phyloP scores from a whole-genome alignment of 805 yeast species.

The Metschnikowia chrysomelidarum region DNA sequence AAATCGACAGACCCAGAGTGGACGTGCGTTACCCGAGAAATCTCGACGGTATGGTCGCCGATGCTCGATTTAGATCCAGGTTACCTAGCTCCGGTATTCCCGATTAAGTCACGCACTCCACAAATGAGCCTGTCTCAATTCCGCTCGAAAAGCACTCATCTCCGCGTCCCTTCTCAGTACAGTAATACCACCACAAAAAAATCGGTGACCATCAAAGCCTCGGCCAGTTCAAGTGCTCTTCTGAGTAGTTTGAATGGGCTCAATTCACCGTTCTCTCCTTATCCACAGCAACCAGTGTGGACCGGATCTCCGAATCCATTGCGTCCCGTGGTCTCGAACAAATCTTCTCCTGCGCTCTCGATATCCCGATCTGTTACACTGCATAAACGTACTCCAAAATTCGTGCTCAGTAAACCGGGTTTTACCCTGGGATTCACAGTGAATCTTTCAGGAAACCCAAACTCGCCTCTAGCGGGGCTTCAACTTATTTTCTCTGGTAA shows the following conservation, averaged over 20 bases:
- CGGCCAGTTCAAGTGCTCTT: conserved; percentile 12
- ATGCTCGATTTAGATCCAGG: conserved; percentile 28
- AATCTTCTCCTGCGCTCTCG: conserved; percentile 12
- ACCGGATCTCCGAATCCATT: conserved; percentile 1
- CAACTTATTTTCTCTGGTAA: conserved; percentile 51
- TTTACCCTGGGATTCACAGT: conserved; percentile 34
- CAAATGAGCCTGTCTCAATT: conserved; percentile 8
- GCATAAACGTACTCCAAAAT: conserved; percentile 4
- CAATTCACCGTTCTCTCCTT: conserved; percentile 4
- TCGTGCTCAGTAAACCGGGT: conserved; percentile 12
- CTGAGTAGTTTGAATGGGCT: too few relatives aligned
- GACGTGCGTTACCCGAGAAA: conserved; percentile 25
- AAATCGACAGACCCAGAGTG: conserved; percentile 3
- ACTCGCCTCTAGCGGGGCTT: conserved; percentile 37
- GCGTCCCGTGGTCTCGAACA: conserved; percentile 3
- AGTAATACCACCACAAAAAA: conserved; percentile 9
- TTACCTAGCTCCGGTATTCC: neutral
- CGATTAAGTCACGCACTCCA: neutral
- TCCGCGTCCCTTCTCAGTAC: conserved; percentile 5
- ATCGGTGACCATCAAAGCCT: conserved; percentile 23
- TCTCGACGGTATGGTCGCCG: conserved; percentile 41
- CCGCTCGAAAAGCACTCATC: conserved; percentile 7
- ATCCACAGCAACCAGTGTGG: conserved; percentile 6
- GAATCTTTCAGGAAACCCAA: conserved; percentile 29
- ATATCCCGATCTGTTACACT: conserved; percentile 2